Percentiles rank a stretch among this genome's conserved stretches.
These are phyloP conservation scores for Citrullus colocynthis DNA, from an alignment of 306 rosid species.

Conservation along the genomic window DNA sequence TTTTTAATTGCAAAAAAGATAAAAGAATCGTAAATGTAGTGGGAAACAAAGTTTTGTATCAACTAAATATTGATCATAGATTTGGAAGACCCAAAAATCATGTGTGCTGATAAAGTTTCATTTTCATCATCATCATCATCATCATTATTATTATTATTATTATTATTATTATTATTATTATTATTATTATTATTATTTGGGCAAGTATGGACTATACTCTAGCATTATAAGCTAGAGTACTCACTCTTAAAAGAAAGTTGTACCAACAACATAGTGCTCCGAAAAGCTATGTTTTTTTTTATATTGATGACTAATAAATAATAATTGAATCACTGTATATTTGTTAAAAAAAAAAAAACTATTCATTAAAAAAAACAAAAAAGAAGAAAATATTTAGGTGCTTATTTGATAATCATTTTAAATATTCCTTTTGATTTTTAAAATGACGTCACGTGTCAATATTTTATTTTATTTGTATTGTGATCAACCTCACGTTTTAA, in stretches of 20 bases:
- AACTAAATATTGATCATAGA: not conserved
- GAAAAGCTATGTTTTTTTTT: not conserved
- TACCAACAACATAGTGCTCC: not conserved
- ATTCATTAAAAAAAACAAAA: not conserved
- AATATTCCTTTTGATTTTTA: not conserved
- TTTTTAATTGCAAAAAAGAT: not conserved
- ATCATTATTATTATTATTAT: no score
- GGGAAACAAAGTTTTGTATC: not conserved
- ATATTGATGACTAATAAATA: not conserved
- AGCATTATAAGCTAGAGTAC: not conserved
- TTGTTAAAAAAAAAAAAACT: no score
- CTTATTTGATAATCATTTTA: not conserved
- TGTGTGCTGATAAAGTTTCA: not conserved
- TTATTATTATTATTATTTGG: not conserved
- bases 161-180: no score
- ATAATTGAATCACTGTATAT: not conserved
- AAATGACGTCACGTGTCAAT: not conserved
- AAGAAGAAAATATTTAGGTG: not conserved
- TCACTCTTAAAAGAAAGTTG: not conserved
- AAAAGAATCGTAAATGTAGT: not conserved
- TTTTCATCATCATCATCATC: no score
- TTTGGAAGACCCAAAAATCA: not conserved
- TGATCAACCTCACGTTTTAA: not conserved
- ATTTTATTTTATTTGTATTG: not conserved
- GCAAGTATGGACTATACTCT: not conserved